Evolutionary conservation across 23 red algal genomes (phyloP).

Genomic region (Cyanidium caldarium): DNA sequence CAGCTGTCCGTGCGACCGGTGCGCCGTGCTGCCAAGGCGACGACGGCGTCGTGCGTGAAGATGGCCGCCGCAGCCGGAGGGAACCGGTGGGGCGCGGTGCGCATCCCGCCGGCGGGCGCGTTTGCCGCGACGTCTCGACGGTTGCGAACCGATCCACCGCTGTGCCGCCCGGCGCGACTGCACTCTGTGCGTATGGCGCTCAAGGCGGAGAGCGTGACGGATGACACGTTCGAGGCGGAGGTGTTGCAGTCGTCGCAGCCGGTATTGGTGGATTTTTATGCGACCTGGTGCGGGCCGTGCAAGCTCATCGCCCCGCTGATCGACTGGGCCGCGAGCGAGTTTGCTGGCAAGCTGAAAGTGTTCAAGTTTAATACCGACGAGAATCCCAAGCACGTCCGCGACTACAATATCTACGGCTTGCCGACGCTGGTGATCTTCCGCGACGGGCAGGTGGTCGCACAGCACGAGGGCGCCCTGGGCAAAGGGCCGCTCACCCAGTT

Average conservation of each 20-base stretch:
- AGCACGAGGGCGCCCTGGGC: constrained; percentile 79
- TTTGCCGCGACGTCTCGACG: too few species aligned
- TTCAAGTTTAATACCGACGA: constrained; percentile 89
- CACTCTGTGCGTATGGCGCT: too few species aligned
- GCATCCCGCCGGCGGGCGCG: too few species aligned
- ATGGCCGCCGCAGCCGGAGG: too few species aligned
- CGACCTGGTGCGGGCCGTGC: constrained; percentile 90
- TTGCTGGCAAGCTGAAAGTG: constrained; percentile 49
- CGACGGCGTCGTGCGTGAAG: too few species aligned
- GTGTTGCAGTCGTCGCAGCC: constrained; percentile 30
- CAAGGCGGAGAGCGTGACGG: background rate
- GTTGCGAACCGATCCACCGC: too few species aligned
- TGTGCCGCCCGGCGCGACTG: too few species aligned
- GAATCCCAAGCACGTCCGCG: constrained; percentile 42
- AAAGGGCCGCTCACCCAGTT: constrained; percentile 39
- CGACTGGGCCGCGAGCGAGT: constrained; percentile 74
- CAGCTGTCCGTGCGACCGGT: too few species aligned
- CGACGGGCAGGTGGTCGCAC: constrained; percentile 28
- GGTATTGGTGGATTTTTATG: constrained; percentile 88
- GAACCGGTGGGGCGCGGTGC: too few species aligned
- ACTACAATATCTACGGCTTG: constrained; percentile 72
- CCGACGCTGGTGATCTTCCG: constrained; percentile 78
- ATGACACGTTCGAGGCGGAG: constrained; percentile 9
- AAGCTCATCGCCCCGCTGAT: constrained; percentile 85
- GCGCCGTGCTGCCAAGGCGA: too few species aligned